phyloP scores from a whole-genome alignment of 2,329 filamentous ascomycete species.

The Epichloe brachyelytri region DNA sequence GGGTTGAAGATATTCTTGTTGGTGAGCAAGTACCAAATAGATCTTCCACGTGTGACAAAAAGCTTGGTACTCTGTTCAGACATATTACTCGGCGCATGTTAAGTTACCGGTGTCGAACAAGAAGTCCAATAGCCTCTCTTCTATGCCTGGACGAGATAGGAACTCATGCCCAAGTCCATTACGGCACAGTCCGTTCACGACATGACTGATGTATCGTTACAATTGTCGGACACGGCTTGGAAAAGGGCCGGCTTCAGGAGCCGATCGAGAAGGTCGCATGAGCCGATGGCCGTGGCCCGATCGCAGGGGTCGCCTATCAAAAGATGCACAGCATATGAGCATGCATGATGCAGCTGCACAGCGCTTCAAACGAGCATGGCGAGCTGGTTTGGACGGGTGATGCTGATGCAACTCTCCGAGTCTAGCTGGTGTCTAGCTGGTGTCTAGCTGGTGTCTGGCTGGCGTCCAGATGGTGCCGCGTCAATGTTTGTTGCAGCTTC shows the following conservation, averaged over 20 bases:
- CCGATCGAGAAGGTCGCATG: not conserved
- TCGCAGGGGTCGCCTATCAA: not conserved
- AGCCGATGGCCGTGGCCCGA: conserved; percentile 1
- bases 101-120: no score
- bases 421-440: no score
- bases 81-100: no score
- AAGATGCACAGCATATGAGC: conserved; percentile 4
- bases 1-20: no score
- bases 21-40: no score
- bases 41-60: no score
- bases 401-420: not conserved
- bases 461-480: not conserved
- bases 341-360: conserved; percentile 6
- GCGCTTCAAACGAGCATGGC: not conserved
- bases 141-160: no score
- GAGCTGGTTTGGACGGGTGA: not conserved
- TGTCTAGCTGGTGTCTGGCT: no score
- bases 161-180: not conserved
- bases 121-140: no score
- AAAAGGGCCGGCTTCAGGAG: not conserved
- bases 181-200: no score
- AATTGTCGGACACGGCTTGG: not conserved
- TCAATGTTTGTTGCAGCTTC: not conserved
- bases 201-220: no score
- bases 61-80: no score